Evolutionary conservation across 148 eudicot species (phyloP).

Genomic region (Selenicereus undatus): DNA sequence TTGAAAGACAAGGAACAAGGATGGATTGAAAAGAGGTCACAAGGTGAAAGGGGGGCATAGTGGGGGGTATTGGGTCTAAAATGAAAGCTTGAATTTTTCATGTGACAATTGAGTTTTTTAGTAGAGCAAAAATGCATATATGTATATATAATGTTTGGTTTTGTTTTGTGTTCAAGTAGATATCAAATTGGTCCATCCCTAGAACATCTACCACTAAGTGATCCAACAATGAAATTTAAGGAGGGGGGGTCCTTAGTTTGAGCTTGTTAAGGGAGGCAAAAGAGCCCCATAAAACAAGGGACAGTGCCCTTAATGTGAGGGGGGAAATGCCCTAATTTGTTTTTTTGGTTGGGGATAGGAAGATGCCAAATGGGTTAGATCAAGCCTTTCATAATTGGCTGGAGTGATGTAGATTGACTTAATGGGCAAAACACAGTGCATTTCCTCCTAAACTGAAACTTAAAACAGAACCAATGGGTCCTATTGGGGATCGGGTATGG

Average conservation of each 20-base stretch:
- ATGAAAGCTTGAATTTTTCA: neutral
- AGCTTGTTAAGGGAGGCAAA: constrained; percentile 1
- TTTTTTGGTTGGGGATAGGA: neutral
- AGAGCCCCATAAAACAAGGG: neutral
- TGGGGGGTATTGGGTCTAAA: constrained; percentile 1
- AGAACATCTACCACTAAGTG: constrained; percentile 5
- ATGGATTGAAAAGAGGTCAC: neutral
- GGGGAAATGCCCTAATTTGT: neutral
- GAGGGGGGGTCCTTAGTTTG: neutral
- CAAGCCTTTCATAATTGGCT: neutral
- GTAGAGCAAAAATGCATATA: neutral
- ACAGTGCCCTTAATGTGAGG: constrained; percentile 5
- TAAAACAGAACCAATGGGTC: constrained; percentile 16
- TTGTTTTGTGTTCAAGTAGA: neutral
- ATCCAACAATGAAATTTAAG: constrained; percentile 16
- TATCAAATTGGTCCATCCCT: constrained; percentile 7
- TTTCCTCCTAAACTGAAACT: constrained; percentile 17
- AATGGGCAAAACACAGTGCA: constrained; percentile 12
- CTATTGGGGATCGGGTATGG: constrained; percentile 7
- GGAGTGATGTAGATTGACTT: constrained; percentile 13
- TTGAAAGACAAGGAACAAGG: neutral
- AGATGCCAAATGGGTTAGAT: neutral
- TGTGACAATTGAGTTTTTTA: neutral
- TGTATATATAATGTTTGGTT: neutral
- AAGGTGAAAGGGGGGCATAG: neutral